Evolutionary conservation across 2,329 filamentous ascomycete genomes (phyloP).

Genomic region (Hypoxylon sp.): DNA sequence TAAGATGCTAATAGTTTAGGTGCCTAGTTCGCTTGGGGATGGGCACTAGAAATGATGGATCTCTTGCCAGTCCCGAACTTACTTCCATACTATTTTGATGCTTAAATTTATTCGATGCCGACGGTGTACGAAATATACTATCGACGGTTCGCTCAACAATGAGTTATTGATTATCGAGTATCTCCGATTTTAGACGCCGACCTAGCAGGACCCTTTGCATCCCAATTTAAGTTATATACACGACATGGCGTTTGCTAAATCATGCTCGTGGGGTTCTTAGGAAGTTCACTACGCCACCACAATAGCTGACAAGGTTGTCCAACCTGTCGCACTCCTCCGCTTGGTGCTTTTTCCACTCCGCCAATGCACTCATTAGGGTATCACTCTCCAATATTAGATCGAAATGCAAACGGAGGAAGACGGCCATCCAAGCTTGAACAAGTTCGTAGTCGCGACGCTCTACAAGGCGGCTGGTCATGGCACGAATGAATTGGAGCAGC

Average conservation of each 20-base stretch:
- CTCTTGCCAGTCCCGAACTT: too few species aligned
- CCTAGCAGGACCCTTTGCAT: too few species aligned
- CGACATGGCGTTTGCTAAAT: conserved; percentile 13
- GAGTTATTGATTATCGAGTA: too few species aligned
- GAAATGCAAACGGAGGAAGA: conserved; percentile 84
- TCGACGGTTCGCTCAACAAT: too few species aligned
- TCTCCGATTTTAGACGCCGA: too few species aligned
- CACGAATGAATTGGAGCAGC: conserved; percentile 80
- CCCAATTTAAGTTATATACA: conserved; percentile 7
- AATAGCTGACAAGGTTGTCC: conserved; percentile 83
- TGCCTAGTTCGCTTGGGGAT: too few species aligned
- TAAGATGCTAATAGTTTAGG: too few species aligned
- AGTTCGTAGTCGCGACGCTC: conserved; percentile 87
- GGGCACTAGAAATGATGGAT: too few species aligned
- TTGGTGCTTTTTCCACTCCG: conserved; percentile 76
- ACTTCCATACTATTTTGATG: too few species aligned
- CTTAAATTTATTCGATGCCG: too few species aligned
- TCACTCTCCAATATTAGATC: conserved; percentile 62
- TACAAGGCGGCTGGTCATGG: conserved; percentile 75
- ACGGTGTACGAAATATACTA: too few species aligned
- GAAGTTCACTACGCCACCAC: conserved; percentile 84
- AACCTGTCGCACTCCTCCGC: conserved; percentile 75
- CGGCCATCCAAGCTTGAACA: conserved; percentile 96
- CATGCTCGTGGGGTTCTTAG: conserved; percentile 70
- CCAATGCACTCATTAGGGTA: conserved; percentile 65